These are phyloP conservation scores for Linum trigynum DNA, from an alignment of 345 rosid genomes.

Conservation along the genomic window DNA sequence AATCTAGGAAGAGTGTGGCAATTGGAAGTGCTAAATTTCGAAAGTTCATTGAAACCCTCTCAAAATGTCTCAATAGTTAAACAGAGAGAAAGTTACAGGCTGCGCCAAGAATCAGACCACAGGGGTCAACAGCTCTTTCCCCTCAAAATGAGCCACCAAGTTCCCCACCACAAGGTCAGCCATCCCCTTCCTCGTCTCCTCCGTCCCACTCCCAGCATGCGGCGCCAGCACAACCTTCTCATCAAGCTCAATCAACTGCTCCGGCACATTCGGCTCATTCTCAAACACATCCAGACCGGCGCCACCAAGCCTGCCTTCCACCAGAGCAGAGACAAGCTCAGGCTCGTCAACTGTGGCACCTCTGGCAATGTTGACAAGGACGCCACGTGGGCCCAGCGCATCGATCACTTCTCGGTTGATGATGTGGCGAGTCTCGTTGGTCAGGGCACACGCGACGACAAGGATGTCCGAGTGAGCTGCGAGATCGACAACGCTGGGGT, in stretches of 20 bases:
- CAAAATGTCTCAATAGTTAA: too few species aligned
- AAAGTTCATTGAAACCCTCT: too few species aligned
- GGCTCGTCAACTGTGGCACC: conserved; percentile 52
- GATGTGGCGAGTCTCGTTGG: conserved; percentile 38
- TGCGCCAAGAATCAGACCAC: conserved; percentile 3
- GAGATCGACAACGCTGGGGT: conserved; percentile 28
- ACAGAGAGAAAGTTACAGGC: too few species aligned
- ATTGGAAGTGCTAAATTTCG: too few species aligned
- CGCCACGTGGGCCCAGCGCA: conserved; percentile 52
- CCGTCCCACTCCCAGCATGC: conserved; percentile 42
- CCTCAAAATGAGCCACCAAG: conserved; percentile 17
- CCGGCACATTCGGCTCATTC: conserved; percentile 54
- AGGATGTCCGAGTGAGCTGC: conserved; percentile 43
- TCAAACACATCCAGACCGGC: conserved; percentile 55
- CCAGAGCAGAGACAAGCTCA: conserved; percentile 51
- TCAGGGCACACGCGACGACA: conserved; percentile 46
- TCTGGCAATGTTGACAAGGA: conserved; percentile 52
- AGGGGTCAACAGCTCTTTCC: conserved; percentile 18
- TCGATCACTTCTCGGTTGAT: conserved; percentile 36
- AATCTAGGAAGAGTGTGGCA: too few species aligned
- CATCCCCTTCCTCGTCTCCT: conserved; percentile 20
- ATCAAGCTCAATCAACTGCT: conserved; percentile 29
- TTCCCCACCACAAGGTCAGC: conserved; percentile 24
- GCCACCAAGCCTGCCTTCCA: conserved; percentile 51
- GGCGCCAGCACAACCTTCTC: conserved; percentile 53